These are phyloP conservation scores for Hevea brasiliensis DNA, from an alignment of 345 rosid species.

Conservation along the genomic window DNA sequence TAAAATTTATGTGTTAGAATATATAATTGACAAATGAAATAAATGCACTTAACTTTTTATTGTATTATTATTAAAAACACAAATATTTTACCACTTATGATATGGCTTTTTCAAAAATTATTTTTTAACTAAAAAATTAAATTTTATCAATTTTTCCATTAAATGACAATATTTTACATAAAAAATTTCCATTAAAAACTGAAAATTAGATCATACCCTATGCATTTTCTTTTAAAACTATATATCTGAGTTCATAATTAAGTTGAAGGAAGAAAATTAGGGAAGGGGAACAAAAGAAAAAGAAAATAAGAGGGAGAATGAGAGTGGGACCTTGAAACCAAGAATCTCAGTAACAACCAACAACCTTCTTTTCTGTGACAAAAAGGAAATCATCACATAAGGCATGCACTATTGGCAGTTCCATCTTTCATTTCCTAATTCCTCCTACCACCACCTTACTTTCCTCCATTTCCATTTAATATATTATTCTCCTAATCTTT, in stretches of 20 bases:
- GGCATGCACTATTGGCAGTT: constrained; percentile 6
- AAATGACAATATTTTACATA: background rate
- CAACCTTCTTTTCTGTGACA: constrained; percentile 17
- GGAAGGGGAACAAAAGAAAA: background rate
- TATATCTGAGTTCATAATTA: too few relatives aligned
- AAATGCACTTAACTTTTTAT: too few relatives aligned
- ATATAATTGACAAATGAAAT: too few relatives aligned
- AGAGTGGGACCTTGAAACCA: constrained; percentile 1
- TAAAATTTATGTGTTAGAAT: too few relatives aligned
- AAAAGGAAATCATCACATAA: constrained; percentile 10
- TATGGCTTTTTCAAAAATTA: too few relatives aligned
- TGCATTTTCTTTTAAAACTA: background rate
- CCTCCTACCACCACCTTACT: background rate
- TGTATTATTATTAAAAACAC: too few relatives aligned
- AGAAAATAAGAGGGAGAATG: background rate
- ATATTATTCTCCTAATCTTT: background rate
- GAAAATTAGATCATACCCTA: background rate
- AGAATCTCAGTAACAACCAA: constrained; percentile 11
- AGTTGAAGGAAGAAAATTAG: too few relatives aligned
- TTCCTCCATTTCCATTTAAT: background rate
- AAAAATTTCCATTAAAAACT: background rate
- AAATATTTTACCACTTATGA: too few relatives aligned
- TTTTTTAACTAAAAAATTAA: too few relatives aligned
- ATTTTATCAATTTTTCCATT: too few relatives aligned
- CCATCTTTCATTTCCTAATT: constrained; percentile 5